A percentile compares a stretch with the other conserved stretches of the same genome.
Evolutionary conservation across 2,329 filamentous ascomycete species (phyloP).

Genomic region (Orbilia quercus): DNA sequence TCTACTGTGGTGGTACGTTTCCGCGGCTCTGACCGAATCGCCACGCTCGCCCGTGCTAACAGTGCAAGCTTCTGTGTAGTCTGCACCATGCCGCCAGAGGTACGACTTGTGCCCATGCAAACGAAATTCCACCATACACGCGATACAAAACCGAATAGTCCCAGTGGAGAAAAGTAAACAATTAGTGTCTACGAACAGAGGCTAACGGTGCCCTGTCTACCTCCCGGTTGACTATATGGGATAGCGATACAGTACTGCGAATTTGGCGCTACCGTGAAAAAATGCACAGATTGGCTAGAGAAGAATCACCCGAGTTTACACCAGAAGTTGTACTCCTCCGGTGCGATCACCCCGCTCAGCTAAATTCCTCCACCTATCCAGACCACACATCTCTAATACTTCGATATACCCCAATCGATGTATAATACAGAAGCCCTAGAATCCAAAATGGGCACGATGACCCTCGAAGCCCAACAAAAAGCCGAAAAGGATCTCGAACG

Average conservation of each 20-base stretch:
- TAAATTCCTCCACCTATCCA: conserved; percentile 11
- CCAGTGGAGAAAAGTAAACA: not conserved
- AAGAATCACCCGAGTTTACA: conserved; percentile 79
- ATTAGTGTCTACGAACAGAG: not conserved
- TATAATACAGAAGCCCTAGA: conserved; percentile 76
- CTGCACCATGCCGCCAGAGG: conserved; percentile 50
- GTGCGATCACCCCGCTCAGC: conserved; percentile 67
- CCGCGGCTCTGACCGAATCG: not conserved
- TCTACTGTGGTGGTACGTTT: conserved; percentile 52
- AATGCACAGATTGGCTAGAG: conserved; percentile 96
- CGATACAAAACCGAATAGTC: not conserved
- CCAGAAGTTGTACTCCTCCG: conserved; percentile 83
- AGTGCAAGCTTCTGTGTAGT: conserved; percentile 18
- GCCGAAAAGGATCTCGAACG: conserved; percentile 90
- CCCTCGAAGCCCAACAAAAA: conserved; percentile 68
- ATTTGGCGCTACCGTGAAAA: conserved; percentile 94
- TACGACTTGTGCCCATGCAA: conserved; percentile 10
- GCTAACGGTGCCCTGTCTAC: conserved; percentile 11
- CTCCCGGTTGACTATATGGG: conserved; percentile 7
- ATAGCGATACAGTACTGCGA: conserved; percentile 84
- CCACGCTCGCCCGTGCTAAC: not conserved
- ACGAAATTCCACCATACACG: not conserved
- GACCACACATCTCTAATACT: no score
- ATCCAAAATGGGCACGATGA: conserved; percentile 85
- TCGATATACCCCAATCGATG: no score